phyloP scores from a whole-genome alignment of 331 rosid species.

The Rhamnella rubrinervis region DNA sequence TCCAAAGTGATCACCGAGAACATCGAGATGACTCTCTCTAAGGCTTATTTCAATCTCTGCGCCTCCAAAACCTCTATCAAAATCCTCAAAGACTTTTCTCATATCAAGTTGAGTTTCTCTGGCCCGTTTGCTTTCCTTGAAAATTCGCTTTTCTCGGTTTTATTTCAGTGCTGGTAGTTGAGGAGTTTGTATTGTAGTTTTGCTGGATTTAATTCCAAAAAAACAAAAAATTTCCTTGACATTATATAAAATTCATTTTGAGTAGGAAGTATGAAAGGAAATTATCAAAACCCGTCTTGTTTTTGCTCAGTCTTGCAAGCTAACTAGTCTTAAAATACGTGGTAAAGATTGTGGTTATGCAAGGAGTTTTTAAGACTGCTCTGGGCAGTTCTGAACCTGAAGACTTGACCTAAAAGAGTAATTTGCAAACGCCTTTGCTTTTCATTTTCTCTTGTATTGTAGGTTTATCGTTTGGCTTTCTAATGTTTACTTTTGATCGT shows the following conservation, averaged over 20 bases:
- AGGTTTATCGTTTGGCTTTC: background rate
- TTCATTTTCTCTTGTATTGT: background rate
- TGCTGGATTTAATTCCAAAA: too few species aligned
- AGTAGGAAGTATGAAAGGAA: too few species aligned
- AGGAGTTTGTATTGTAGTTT: background rate
- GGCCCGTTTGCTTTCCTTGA: background rate
- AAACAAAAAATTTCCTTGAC: too few species aligned
- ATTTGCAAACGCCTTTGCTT: background rate
- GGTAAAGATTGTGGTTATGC: slow-evolving; percentile 38
- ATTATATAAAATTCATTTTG: too few species aligned
- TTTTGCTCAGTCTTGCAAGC: too few species aligned
- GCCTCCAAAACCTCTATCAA: slow-evolving; percentile 58
- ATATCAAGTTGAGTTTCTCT: slow-evolving; percentile 50
- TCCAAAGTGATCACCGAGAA: slow-evolving; percentile 73
- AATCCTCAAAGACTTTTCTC: slow-evolving; percentile 73
- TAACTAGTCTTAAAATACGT: too few species aligned
- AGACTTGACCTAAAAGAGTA: slow-evolving; percentile 56
- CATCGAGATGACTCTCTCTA: slow-evolving; percentile 64
- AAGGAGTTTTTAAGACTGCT: slow-evolving; percentile 63
- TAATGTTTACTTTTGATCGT: slow-evolving; percentile 5
- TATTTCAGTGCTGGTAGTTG: background rate
- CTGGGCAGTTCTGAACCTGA: slow-evolving; percentile 59
- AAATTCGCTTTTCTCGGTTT: background rate
- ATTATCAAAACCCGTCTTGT: too few species aligned
- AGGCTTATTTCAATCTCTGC: slow-evolving; percentile 73